phyloP scores from a whole-genome alignment of 805 yeast genomes.

The Clavispora asparagi region DNA sequence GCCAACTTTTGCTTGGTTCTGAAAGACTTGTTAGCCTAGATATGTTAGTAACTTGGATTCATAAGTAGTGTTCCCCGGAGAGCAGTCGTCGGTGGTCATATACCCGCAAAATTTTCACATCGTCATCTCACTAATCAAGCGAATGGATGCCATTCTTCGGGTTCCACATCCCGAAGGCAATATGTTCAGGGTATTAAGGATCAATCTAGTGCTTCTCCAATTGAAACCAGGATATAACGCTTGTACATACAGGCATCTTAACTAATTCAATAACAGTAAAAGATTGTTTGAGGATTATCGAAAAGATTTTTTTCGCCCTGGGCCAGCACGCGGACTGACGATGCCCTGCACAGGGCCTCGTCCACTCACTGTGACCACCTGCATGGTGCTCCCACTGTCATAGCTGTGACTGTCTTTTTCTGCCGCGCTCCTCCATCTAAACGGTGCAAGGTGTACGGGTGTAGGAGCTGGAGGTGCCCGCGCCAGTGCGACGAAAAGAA shows the following conservation, averaged over 20 bases:
- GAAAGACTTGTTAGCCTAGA: slow-evolving; percentile 89
- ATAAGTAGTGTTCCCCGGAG: background rate
- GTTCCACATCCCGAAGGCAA: background rate
- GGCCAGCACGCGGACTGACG: background rate
- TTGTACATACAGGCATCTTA: slow-evolving; percentile 42
- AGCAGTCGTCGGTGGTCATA: background rate
- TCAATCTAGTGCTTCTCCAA: background rate
- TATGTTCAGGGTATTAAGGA: too few species aligned
- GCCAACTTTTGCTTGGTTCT: slow-evolving; percentile 97
- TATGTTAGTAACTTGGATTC: slow-evolving; percentile 22
- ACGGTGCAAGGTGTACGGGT: background rate
- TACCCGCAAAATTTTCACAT: background rate
- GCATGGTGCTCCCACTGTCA: background rate
- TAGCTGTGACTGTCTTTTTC: slow-evolving; percentile 2
- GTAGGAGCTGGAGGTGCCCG: background rate
- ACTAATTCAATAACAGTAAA: slow-evolving; percentile 3
- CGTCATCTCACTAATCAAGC: background rate
- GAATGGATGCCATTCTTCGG: background rate
- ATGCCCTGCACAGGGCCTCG: background rate
- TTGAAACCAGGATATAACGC: background rate
- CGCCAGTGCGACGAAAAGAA: background rate
- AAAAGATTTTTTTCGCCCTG: slow-evolving; percentile 13
- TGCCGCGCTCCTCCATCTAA: background rate
- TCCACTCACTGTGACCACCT: background rate
- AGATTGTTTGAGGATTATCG: slow-evolving; percentile 5